phyloP scores from a whole-genome alignment of 208 protist species.

The Trypanosoma brucei region DNA sequence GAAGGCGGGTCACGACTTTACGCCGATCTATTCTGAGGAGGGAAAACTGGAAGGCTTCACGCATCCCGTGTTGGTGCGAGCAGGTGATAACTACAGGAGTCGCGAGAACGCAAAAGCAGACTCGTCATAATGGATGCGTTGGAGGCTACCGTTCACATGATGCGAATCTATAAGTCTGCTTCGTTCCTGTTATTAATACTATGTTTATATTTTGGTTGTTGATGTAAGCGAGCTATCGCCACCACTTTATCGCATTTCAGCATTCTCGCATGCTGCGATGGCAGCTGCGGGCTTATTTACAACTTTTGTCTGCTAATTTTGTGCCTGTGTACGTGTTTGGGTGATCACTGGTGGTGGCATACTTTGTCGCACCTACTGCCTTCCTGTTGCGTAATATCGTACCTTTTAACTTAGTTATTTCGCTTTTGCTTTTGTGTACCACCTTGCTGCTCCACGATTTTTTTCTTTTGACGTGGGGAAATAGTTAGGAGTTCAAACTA shows the following conservation, averaged over 20 bases:
- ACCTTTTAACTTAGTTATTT: not conserved
- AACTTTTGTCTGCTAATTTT: too few species aligned
- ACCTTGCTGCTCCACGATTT: not conserved
- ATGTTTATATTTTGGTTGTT: too few species aligned
- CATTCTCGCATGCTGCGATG: too few species aligned
- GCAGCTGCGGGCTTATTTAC: too few species aligned
- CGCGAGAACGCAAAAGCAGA: constrained; percentile 32
- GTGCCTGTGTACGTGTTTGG: too few species aligned
- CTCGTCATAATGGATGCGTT: constrained; percentile 1
- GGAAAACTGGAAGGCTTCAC: constrained; percentile 86
- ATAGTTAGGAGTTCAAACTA: not conserved
- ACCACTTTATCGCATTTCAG: too few species aligned
- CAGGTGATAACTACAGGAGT: constrained; percentile 69
- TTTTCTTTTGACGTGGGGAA: not conserved
- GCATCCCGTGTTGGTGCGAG: constrained; percentile 76
- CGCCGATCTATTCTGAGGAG: constrained; percentile 84
- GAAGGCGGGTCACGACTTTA: constrained; percentile 83
- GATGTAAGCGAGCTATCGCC: too few species aligned
- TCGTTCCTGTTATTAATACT: not conserved
- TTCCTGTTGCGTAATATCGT: not conserved
- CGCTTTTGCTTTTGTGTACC: not conserved
- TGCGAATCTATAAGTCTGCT: constrained; percentile 1
- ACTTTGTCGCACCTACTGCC: not conserved
- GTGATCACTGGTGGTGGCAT: not conserved
- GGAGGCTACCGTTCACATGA: not conserved